These are phyloP conservation scores for Drechslerella stenobrocha DNA, from an alignment of 2,329 filamentous ascomycete species.

Conservation along the genomic window DNA sequence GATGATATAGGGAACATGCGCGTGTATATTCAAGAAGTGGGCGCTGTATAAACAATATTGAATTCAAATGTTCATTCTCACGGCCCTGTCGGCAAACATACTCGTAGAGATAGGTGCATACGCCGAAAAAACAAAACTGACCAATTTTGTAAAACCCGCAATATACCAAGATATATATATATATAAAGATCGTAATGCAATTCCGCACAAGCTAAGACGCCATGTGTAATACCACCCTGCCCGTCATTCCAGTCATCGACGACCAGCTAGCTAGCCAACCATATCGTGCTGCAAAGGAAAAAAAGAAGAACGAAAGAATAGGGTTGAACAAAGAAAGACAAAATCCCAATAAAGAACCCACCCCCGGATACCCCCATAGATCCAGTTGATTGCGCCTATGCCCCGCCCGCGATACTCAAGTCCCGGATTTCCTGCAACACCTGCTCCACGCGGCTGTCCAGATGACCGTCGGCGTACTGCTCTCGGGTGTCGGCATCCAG, in stretches of 20 bases:
- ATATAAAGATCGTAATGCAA: slow-evolving; percentile 14
- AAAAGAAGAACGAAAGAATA: too few species aligned
- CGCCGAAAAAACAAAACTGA: too few species aligned
- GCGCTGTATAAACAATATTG: too few species aligned
- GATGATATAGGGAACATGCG: too few species aligned
- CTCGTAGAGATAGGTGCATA: too few species aligned
- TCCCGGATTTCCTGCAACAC: slow-evolving; percentile 96
- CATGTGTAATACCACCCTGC: slow-evolving; percentile 29
- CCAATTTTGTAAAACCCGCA: too few species aligned
- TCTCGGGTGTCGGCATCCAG: slow-evolving; percentile 93
- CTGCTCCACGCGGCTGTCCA: slow-evolving; percentile 90
- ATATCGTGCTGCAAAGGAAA: slow-evolving; percentile 2
- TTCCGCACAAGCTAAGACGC: slow-evolving; percentile 33
- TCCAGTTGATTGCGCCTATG: slow-evolving; percentile 56
- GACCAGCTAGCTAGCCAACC: not conserved
- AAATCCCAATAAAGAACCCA: too few species aligned
- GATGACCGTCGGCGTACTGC: slow-evolving; percentile 88
- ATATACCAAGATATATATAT: too few species aligned
- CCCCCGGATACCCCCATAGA: not conserved
- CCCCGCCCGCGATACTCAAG: slow-evolving; percentile 83
- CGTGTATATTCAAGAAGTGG: too few species aligned
- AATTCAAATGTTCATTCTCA: too few species aligned
- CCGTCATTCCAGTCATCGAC: slow-evolving; percentile 10
- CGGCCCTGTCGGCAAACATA: too few species aligned
- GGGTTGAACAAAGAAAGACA: too few species aligned